A percentile compares a stretch with the other conserved stretches of the same genome.
Evolutionary conservation across 2,329 filamentous ascomycete species (phyloP).

Genomic region (Colletotrichum tamarilloi): DNA sequence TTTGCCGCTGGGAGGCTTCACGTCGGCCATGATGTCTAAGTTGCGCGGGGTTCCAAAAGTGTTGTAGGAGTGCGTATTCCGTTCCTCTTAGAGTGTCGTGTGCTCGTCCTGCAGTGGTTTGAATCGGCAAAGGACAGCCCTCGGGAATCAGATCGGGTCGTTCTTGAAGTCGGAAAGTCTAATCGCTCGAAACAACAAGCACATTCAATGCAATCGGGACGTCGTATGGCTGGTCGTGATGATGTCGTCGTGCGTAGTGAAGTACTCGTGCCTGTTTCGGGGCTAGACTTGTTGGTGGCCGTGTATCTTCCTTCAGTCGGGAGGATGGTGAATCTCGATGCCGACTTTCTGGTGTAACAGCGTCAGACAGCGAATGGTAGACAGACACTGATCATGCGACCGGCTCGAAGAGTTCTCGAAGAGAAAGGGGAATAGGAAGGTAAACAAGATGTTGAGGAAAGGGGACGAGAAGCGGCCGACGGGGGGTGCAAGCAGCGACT

Average conservation of each 20-base stretch:
- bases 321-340: neutral
- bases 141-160: neutral
- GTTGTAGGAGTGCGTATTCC: neutral
- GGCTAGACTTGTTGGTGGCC: neutral
- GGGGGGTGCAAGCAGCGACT: neutral
- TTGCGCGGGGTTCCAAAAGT: neutral
- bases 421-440: neutral
- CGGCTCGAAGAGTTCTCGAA: neutral
- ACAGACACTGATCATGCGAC: neutral
- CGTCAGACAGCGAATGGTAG: neutral
- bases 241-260: neutral
- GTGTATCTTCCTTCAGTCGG: neutral
- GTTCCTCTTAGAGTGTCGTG: neutral
- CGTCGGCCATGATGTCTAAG: constrained; percentile 27
- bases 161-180: neutral
- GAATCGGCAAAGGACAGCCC: neutral
- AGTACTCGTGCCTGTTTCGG: neutral
- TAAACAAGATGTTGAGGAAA: neutral
- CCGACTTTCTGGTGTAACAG: neutral
- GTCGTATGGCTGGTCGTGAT: neutral
- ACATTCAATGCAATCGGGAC: neutral
- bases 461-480: neutral
- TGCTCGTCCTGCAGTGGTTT: neutral
- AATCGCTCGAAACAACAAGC: neutral
- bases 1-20: constrained; percentile 28